Evolutionary conservation across 495 filamentous ascomycete species (phyloP), one percentile per base, ranked within the genome.

Genomic region (Poronia punctata): DNA sequence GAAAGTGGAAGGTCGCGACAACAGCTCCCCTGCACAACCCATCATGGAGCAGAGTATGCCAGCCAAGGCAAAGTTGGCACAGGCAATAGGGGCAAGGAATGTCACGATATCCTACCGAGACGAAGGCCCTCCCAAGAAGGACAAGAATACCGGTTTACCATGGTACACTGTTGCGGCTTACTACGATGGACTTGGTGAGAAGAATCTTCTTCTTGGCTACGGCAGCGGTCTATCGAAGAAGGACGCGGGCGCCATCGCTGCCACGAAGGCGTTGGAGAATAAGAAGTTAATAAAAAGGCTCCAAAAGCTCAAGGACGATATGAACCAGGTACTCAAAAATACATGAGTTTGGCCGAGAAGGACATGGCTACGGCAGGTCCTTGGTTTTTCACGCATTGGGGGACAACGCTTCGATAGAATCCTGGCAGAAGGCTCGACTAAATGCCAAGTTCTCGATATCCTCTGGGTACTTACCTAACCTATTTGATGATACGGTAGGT

Each of bases 181-280:
- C 57, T 61, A 88, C 14, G 75, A 75, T 5, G 87, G 86, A 1
- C 86, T 80, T 70, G 84, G 86, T 11, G 83, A 81, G 66, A 63
- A 65, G 14, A 68, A 76, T 26, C 63, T 72, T 51, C 65, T 72
- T 53, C 57, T 95, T 6, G 87, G 84, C 0, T 71, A 66, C 23
- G 88, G 86, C 11, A 70, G 68, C 18, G 88, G 80, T 5, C 54
- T 70, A 29, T 82, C 73, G 35, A 92, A 90, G 59, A 76, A 73
- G 37, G 80, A 83, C 35, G 88, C 87, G 7, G 84, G 84, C 2
- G 67, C 76, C 34, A 73, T 70, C 41, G 88, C 88, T 19, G 88
- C 88, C 19, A 57, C 61, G 30, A 62, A 73, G 47, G 86, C 84
- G 1, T 46, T 93, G 53, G 49, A 64, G 12, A 79, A 80, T 36